Conservation (phyloP, 345 rosid species). For the Arabidopsis thaliana region TAIR10.1 NC_003076.8:3392001-3392500, state of each 20-base stretch:
- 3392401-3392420: constrained; percentile 98
- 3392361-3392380: constrained; percentile 86
- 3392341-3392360: constrained; percentile 91
- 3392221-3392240: constrained; percentile 3
- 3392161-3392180: constrained; percentile 83
- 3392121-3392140: constrained; percentile 93
- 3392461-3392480: constrained; percentile 11
- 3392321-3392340: constrained; percentile 51
- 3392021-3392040: constrained; percentile 73
- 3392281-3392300: neutral
- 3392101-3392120: constrained; percentile 10
- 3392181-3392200: constrained; percentile 36
- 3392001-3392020: constrained; percentile 79
- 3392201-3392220: neutral
- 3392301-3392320: neutral
- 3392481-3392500: neutral
- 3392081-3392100: neutral
- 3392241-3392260: neutral
- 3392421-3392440: constrained; percentile 74
- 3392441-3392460: constrained; percentile 19
- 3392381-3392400: constrained; percentile 87
- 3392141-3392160: constrained; percentile 78
- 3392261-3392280: neutral
- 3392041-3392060: constrained; percentile 25
- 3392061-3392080: constrained; percentile 1